Conservation (phyloP, 192 early-diverging fungal genomes). For the Cladochytrium replicatum region DNA sequence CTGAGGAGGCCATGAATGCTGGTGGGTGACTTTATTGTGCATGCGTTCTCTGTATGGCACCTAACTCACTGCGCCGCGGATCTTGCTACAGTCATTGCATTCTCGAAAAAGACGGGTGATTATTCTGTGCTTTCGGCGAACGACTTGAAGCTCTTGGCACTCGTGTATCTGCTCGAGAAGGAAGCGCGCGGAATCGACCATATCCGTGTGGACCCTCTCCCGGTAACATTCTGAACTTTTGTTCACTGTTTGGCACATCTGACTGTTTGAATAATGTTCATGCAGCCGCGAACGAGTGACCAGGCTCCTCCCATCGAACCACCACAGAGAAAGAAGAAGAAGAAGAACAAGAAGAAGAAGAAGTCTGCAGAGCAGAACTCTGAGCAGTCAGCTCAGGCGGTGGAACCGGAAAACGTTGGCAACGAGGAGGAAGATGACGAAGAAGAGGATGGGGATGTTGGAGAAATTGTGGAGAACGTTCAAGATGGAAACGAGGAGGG, state of each 20-base stretch:
- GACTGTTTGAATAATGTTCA: background rate
- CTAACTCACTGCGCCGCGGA: background rate
- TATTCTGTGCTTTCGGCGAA: constrained; percentile 64
- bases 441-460: background rate
- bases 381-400: too few relatives aligned
- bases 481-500: background rate
- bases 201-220: constrained; percentile 59
- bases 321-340: background rate
- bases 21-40: too few relatives aligned
- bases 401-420: too few relatives aligned
- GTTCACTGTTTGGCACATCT: background rate
- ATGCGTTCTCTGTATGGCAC: constrained; percentile 17
- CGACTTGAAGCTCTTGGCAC: constrained; percentile 83
- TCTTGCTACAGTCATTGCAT: constrained; percentile 72
- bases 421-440: background rate
- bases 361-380: background rate
- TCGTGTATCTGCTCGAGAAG: constrained; percentile 79
- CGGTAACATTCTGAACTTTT: constrained; percentile 9
- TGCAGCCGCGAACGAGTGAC: constrained; percentile 14
- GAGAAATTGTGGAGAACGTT: too few relatives aligned
- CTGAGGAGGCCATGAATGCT: constrained; percentile 45
- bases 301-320: constrained; percentile 2
- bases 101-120: constrained; percentile 89
- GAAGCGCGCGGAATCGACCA: constrained; percentile 60
- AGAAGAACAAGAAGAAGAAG: too few relatives aligned